phyloP scores from a whole-genome alignment of 2,329 filamentous ascomycete species.

The Cytospora piceicola region DNA sequence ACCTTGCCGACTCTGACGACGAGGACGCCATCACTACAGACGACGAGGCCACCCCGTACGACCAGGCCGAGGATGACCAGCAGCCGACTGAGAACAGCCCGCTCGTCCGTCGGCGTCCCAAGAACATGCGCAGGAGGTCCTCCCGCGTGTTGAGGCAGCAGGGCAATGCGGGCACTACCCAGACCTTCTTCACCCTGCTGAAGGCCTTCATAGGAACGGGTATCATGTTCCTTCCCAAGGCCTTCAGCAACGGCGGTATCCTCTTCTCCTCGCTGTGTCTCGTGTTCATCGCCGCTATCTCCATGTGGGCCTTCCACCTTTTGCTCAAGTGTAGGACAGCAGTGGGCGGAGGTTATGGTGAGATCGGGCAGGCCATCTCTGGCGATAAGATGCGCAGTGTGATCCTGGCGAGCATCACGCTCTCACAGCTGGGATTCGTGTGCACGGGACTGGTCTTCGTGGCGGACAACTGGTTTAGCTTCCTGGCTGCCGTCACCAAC shows the following conservation, averaged over 20 bases:
- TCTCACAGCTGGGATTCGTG: conserved; percentile 79
- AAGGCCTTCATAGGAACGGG: conserved; percentile 81
- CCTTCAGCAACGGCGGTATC: conserved; percentile 77
- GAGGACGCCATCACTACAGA: conserved; percentile 51
- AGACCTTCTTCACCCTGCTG: conserved; percentile 77
- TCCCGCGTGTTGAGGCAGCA: conserved; percentile 44
- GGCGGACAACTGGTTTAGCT: conserved; percentile 72
- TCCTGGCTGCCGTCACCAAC: conserved; percentile 64
- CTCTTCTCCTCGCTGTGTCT: conserved; percentile 74
- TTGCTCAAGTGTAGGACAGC: conserved; percentile 67
- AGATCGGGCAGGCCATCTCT: conserved; percentile 69
- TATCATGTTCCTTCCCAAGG: conserved; percentile 81
- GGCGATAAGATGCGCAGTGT: conserved; percentile 66
- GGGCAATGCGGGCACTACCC: conserved; percentile 69
- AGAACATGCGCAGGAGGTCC: conserved; percentile 49
- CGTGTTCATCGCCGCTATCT: conserved; percentile 66
- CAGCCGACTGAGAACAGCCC: conserved; percentile 58
- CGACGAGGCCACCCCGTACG: conserved; percentile 39
- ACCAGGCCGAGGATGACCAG: conserved; percentile 45
- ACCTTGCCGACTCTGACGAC: conserved; percentile 62
- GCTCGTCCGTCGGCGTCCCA: conserved; percentile 59
- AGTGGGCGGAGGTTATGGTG: conserved; percentile 72
- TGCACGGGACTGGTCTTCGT: conserved; percentile 79
- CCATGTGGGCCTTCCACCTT: conserved; percentile 72
- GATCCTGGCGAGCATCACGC: conserved; percentile 70